Evolutionary conservation across 495 filamentous ascomycete species (phyloP).

Genomic region (Thermothielavioides terrestris): DNA sequence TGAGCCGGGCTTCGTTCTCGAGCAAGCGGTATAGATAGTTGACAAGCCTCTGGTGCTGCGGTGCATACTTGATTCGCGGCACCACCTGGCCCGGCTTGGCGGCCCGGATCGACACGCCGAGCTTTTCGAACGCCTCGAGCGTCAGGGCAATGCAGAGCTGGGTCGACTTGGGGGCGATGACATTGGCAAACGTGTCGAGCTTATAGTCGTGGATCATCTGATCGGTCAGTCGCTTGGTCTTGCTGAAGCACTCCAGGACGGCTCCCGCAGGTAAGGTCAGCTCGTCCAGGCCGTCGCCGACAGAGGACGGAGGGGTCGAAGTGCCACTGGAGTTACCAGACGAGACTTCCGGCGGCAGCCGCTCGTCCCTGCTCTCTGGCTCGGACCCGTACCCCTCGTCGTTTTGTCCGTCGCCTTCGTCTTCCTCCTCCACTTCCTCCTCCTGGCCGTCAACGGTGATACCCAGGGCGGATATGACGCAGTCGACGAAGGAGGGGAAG

Average conservation of each 20-base stretch:
- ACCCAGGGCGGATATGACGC: neutral
- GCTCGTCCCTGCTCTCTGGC: neutral
- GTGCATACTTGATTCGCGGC: neutral
- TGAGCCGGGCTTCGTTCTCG: neutral
- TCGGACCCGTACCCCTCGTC: neutral
- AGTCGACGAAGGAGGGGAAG: constrained; percentile 10
- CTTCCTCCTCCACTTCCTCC: neutral
- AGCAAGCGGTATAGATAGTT: neutral
- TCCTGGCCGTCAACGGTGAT: neutral
- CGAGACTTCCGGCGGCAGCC: neutral
- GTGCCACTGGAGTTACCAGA: neutral
- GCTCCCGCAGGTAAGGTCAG: neutral
- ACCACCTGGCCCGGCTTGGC: neutral
- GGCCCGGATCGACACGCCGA: neutral
- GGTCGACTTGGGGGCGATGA: neutral
- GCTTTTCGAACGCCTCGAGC: neutral
- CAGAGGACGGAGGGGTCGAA: neutral
- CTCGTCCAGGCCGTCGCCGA: neutral
- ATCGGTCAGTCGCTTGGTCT: neutral
- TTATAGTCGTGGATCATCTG: neutral
- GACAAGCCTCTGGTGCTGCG: neutral
- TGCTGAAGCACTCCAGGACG: neutral
- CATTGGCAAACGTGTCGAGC: neutral
- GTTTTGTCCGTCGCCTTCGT: neutral
- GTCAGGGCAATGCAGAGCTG: neutral